phyloP scores from a whole-genome alignment of 2,329 filamentous ascomycete genomes.

The Rutstroemia sydowiana region DNA sequence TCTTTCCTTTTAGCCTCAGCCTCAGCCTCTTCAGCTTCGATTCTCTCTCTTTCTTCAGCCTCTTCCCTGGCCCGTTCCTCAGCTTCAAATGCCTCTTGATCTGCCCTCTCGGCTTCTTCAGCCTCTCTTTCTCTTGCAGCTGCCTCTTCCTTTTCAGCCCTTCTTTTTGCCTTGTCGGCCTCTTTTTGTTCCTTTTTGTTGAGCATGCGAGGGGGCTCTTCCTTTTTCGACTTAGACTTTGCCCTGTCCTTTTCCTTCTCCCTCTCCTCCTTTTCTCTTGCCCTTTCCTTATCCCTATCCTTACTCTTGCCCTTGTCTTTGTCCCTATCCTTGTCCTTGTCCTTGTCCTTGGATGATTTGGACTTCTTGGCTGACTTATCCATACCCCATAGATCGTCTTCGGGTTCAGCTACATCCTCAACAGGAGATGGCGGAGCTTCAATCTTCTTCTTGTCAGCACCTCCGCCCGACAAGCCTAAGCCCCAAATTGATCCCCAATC shows the following conservation, averaged over 20 bases:
- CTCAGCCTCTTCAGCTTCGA: slow-evolving; percentile 34
- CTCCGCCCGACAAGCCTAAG: slow-evolving; percentile 37
- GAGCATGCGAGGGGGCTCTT: slow-evolving; percentile 34
- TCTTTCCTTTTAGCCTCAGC: slow-evolving; percentile 26
- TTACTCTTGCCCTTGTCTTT: too few species aligned
- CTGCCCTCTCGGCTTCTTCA: slow-evolving; percentile 35
- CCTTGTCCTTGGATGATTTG: slow-evolving; percentile 37
- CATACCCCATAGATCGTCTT: slow-evolving; percentile 32
- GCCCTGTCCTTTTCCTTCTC: slow-evolving; percentile 37
- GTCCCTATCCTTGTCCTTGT: slow-evolving; percentile 37
- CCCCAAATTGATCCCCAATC: slow-evolving; percentile 23
- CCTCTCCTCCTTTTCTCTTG: slow-evolving; percentile 40
- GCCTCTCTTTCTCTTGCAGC: slow-evolving; percentile 40
- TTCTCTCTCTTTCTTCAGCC: slow-evolving; percentile 30
- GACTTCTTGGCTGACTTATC: slow-evolving; percentile 30
- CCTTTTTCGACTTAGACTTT: slow-evolving; percentile 25
- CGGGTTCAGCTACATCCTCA: slow-evolving; percentile 40
- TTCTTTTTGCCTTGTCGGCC: slow-evolving; percentile 41
- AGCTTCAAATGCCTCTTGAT: slow-evolving; percentile 23
- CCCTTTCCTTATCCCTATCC: slow-evolving; percentile 44
- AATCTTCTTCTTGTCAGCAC: slow-evolving; percentile 33
- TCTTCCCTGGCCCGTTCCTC: slow-evolving; percentile 27
- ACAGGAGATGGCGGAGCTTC: slow-evolving; percentile 42
- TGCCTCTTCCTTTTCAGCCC: slow-evolving; percentile 43
- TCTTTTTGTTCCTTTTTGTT: slow-evolving; percentile 45